A percentile compares a stretch with the other conserved stretches of the same genome.
phyloP scores from a whole-genome alignment of 2,329 filamentous ascomycete species.

The Diaporthe ampelina region DNA sequence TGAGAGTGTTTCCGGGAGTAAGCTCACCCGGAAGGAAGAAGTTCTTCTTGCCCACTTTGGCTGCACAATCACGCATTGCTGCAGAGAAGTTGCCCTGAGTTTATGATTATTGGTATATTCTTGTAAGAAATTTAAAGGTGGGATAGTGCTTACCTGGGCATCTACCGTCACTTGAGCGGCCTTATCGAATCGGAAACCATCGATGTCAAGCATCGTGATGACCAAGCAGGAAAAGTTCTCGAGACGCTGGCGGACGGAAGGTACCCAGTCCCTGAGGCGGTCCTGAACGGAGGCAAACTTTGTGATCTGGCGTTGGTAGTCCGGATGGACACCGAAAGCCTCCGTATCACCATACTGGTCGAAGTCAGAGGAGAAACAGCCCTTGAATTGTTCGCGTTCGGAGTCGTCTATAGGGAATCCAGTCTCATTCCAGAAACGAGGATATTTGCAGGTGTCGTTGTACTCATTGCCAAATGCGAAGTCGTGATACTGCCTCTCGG shows the following conservation, averaged over 20 bases:
- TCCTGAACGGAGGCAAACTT: slow-evolving; percentile 79
- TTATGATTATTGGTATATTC: no score
- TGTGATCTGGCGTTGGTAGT: slow-evolving; percentile 74
- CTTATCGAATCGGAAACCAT: slow-evolving; percentile 77
- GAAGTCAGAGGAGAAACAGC: slow-evolving; percentile 74
- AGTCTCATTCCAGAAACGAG: slow-evolving; percentile 72
- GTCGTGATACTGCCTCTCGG: slow-evolving; percentile 67
- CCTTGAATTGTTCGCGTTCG: slow-evolving; percentile 61
- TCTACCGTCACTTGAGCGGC: slow-evolving; percentile 75
- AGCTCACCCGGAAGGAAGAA: slow-evolving; percentile 77
- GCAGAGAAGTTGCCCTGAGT: slow-evolving; percentile 70
- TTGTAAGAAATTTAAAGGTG: no score
- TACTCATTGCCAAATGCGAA: slow-evolving; percentile 68
- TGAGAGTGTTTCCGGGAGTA: slow-evolving; percentile 72
- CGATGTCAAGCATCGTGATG: slow-evolving; percentile 73
- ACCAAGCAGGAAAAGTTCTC: slow-evolving; percentile 74
- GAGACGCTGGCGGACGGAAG: slow-evolving; percentile 69
- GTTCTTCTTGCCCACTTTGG: slow-evolving; percentile 70
- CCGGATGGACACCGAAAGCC: slow-evolving; percentile 73
- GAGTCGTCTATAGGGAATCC: slow-evolving; percentile 64
- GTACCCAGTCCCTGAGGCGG: slow-evolving; percentile 74
- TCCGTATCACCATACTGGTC: slow-evolving; percentile 75
- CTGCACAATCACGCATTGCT: slow-evolving; percentile 70
- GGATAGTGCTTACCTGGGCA: no score
- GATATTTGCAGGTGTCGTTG: slow-evolving; percentile 68